phyloP scores from a whole-genome alignment of 2,329 filamentous ascomycete species.

The Hypoxylon sp. region DNA sequence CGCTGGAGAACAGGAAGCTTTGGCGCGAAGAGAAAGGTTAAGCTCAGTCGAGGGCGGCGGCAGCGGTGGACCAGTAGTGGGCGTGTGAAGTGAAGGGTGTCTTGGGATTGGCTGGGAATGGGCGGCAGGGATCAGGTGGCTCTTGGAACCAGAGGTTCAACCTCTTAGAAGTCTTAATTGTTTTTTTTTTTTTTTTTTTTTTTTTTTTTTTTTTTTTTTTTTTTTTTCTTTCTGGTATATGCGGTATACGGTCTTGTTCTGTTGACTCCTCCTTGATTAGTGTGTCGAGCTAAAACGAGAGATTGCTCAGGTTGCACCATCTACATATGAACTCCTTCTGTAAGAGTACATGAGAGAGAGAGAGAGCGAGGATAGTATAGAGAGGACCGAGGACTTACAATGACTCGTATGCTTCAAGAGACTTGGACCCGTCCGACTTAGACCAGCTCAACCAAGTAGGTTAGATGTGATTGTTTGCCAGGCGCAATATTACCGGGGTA shows the following conservation, averaged over 20 bases:
- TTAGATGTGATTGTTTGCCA: conserved; percentile 41
- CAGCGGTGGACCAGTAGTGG: conserved; percentile 44
- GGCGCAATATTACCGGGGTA: conserved; percentile 38
- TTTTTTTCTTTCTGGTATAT: conserved; percentile 14
- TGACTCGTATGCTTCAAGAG: conserved; percentile 13
- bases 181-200: conserved; percentile 13
- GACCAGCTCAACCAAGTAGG: conserved; percentile 12
- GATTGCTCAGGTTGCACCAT: background rate
- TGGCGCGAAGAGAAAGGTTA: conserved; percentile 43
- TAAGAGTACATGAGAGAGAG: conserved; percentile 13
- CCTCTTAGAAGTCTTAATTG: conserved; percentile 29
- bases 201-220: conserved; percentile 22
- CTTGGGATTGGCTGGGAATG: conserved; percentile 44
- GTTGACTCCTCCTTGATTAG: conserved; percentile 37
- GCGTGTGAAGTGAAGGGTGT: conserved; percentile 37
- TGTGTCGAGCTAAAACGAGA: conserved; percentile 14
- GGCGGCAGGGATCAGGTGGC: conserved; percentile 42
- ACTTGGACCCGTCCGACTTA: conserved; percentile 18
- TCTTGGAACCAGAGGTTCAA: conserved; percentile 29
- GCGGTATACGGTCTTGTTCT: conserved; percentile 9
- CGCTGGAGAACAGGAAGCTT: conserved; percentile 42
- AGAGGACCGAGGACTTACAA: conserved; percentile 31
- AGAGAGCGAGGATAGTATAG: conserved; percentile 2
- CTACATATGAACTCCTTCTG: conserved; percentile 17
- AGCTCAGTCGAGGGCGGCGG: conserved; percentile 45